phyloP scores from a whole-genome alignment of 1,139 yeast genomes.

The Trichomonascaceae sp. region DNA sequence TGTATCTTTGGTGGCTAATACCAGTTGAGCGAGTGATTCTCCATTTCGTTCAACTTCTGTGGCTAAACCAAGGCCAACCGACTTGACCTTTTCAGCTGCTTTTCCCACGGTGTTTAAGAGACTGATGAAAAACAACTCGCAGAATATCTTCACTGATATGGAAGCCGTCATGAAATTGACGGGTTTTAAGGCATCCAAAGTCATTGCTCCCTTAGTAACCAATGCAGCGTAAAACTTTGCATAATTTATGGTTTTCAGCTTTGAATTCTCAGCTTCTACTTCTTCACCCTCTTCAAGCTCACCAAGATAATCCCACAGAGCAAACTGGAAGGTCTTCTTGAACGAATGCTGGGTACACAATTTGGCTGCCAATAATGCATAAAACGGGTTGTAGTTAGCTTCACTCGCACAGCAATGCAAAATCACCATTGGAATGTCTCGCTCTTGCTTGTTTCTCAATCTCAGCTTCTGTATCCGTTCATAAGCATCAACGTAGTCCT shows the following conservation, averaged over 20 bases:
- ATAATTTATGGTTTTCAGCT: constrained; percentile 58
- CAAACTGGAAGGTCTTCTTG: constrained; percentile 80
- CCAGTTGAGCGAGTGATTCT: constrained; percentile 45
- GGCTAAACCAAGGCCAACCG: constrained; percentile 22
- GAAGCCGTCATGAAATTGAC: constrained; percentile 71
- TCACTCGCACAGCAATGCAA: constrained; percentile 84
- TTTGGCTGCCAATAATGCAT: constrained; percentile 72
- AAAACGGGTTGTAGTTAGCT: constrained; percentile 83
- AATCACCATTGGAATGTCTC: constrained; percentile 81
- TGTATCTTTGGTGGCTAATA: constrained; percentile 61
- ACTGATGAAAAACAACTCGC: constrained; percentile 67
- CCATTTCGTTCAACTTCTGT: constrained; percentile 42
- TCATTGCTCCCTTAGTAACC: constrained; percentile 64
- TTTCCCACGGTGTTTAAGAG: constrained; percentile 62
- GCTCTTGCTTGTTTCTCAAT: constrained; percentile 73
- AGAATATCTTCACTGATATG: constrained; percentile 57
- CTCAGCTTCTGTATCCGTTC: constrained; percentile 74
- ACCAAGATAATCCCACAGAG: constrained; percentile 82
- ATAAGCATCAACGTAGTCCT: constrained; percentile 83
- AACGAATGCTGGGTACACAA: constrained; percentile 60
- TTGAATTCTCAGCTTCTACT: constrained; percentile 42
- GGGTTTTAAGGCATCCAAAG: constrained; percentile 65
- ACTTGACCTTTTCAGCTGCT: constrained; percentile 37
- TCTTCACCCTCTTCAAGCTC: constrained; percentile 44
- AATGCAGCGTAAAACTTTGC: constrained; percentile 77